Percentiles rank a stretch among this genome's conserved stretches.
phyloP scores from a whole-genome alignment of 257 asterid species.

The Solanum appendiculatum region DNA sequence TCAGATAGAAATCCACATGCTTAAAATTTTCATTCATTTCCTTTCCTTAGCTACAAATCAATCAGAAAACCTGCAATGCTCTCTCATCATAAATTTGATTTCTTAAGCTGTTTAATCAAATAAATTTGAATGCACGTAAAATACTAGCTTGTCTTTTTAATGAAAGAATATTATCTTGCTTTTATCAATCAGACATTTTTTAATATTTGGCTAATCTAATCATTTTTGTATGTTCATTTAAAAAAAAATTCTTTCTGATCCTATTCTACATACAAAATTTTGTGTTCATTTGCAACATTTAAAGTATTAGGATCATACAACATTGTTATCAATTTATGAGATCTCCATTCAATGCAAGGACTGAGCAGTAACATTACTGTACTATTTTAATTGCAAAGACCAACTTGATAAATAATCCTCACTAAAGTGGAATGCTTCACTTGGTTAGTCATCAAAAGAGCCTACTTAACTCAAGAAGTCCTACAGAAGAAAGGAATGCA shows the following conservation, averaged over 20 bases:
- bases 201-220: background rate
- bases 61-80: background rate
- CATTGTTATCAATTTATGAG: background rate
- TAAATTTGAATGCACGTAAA: background rate
- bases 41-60: background rate
- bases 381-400: background rate
- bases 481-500: background rate
- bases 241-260: background rate
- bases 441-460: background rate
- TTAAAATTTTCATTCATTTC: background rate
- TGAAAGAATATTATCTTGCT: background rate
- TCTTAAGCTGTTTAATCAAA: background rate
- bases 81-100: background rate
- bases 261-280: background rate
- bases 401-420: background rate
- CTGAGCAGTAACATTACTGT: background rate
- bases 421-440: background rate
- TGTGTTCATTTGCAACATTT: background rate
- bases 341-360: background rate
- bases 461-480: background rate
- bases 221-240: background rate
- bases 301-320: background rate
- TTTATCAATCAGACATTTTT: background rate
- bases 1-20: background rate
- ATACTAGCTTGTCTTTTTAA: background rate